These are phyloP conservation scores for Hemerocallis citrina DNA, from an alignment of 106 monocot genomes.

Conservation along the genomic window DNA sequence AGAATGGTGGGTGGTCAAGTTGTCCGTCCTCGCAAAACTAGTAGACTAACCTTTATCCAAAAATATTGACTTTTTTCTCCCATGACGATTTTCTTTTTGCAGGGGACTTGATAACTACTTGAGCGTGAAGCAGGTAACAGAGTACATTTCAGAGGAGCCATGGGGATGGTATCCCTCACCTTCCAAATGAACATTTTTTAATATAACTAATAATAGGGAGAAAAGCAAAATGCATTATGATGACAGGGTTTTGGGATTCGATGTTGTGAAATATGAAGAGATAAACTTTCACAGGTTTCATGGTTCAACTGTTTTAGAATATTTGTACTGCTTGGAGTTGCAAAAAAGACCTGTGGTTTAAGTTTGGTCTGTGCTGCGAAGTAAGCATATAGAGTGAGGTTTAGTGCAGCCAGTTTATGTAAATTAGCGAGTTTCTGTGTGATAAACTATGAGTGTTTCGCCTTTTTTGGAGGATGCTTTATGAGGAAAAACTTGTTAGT, in stretches of 20 bases:
- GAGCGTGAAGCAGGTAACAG: constrained; percentile 87
- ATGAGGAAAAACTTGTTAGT: too few relatives aligned
- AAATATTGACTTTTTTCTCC: too few relatives aligned
- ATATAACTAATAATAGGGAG: background rate
- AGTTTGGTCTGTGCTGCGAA: too few relatives aligned
- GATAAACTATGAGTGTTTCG: too few relatives aligned
- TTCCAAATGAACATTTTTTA: constrained; percentile 35
- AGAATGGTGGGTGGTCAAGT: constrained; percentile 48
- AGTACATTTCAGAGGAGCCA: constrained; percentile 75
- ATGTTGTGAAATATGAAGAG: background rate
- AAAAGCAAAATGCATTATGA: background rate
- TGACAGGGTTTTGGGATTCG: background rate
- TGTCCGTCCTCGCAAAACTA: background rate
- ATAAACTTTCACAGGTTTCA: background rate
- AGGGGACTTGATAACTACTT: constrained; percentile 93
- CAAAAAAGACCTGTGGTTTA: too few relatives aligned
- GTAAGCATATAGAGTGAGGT: too few relatives aligned
- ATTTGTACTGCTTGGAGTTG: too few relatives aligned
- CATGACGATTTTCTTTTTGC: constrained; percentile 6
- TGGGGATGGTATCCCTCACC: constrained; percentile 91
- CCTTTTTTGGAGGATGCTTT: too few relatives aligned
- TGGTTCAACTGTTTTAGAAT: background rate
- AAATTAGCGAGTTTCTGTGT: too few relatives aligned
- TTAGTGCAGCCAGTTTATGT: too few relatives aligned
- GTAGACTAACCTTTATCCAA: background rate